Base-by-base conservation (phyloP, 306 rosid genomes). In the Biancaea sappan region DNA sequence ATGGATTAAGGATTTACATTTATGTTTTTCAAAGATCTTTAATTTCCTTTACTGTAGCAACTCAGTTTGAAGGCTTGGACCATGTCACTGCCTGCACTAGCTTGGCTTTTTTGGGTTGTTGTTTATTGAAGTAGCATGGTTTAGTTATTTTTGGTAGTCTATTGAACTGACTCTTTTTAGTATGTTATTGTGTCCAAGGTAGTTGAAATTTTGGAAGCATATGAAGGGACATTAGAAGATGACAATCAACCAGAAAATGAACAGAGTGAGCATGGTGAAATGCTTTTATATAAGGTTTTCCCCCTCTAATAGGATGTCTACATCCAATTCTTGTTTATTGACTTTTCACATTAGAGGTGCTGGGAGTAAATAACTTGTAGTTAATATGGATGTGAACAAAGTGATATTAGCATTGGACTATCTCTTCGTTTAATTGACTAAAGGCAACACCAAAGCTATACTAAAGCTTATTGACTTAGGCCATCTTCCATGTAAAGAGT, bases 151-250 rank as follows among this genome's bases (percentile, higher is more conserved):
- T 29, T 14, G 60, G 32, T 68, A 44, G 56, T 28, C 60, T 47
- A 58, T 44, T 79, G 60, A 60, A 13, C 53, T 64, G 26, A 83
- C 11, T 46, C 75, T 72, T 41, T 75, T 82, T 28, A 38, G 43
- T 69, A 58, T 76, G 47, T 58, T 22, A 68, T 78, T 92, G 99
- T 77, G 88, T 75, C 90, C 50, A 94, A 94, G 82, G 97, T 97
- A 11, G 93, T 94, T 80, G 99, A 94, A 80, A 94, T 94, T 85
- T 83, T 94, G 83, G 99, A 94, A 88, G 99, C 99, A 60, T 94
- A 94, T 72, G 99, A 92, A 81, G 99, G 99, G 64, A 94, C 99
- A 3, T 86, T 94, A 40, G 99, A 94, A 86, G 97, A 92, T 76
- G 97, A 92, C 83, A 62, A 88, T 77, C 99, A 96, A 84, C 97